Evolutionary conservation across 495 filamentous ascomycete species (phyloP), one percentile per base, ranked within the genome.

Genomic region (Talaromyces stipitatus): DNA sequence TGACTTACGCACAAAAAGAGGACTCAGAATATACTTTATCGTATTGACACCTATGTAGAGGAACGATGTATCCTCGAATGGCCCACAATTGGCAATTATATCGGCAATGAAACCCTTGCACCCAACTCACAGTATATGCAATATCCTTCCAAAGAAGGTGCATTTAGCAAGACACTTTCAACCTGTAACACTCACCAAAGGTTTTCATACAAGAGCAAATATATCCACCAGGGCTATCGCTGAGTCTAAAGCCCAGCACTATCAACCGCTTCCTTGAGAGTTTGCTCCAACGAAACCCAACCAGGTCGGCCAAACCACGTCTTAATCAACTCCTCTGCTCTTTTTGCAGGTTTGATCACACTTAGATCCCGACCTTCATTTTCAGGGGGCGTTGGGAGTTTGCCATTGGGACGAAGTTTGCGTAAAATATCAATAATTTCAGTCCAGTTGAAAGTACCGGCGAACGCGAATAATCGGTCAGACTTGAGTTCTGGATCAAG

Each of bases 391-490:
- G 64, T n/a, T 29, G 62, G 3, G 51, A 62, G 57, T 51, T 60
- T 48, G 58, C 63, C 51, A 51, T 32, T n/a, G 5, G 69, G 55
- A 26, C 52, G 47, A 18, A 66, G 14, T 41, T 61, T 62, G 18
- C 60, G 50, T 24, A 67, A 14, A 23, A 55, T 30, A 3, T 32
- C 29, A 18, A 70, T 60, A 6, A 73, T 61, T 16, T 66, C 64
- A 30, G 71, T 70, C 68, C 71, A 78, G n/a, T 63, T 74, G 50
- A n/a, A 69, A 0, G 64, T 61, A 1, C 48, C 54, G 2, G 74
- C 74, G 52, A 69, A 78, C 3, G 68, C 77, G 41, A 82, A 76
- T 27, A 83, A 65, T 0, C 80, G 69, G 61, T 78, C 69, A 3
- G 70, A 68, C 28, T 71, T 61, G 5, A 78, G 69, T 1, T 60